phyloP scores from a whole-genome alignment of 2,329 filamentous ascomycete genomes.

The Fusarium tricinctum region DNA sequence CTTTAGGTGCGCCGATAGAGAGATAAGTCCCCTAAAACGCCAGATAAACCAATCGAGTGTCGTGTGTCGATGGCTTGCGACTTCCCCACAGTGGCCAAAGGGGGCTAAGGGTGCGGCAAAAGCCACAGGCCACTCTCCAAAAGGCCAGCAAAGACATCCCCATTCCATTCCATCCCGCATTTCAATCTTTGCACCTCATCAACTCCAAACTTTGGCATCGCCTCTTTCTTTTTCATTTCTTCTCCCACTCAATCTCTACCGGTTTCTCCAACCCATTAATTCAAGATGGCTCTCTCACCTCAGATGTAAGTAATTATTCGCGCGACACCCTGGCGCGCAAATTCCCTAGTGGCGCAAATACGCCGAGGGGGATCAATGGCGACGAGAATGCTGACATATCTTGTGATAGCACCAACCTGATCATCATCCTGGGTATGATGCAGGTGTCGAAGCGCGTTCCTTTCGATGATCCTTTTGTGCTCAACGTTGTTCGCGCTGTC shows the following conservation, averaged over 20 bases:
- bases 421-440: constrained; percentile 98
- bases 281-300: constrained; percentile 74
- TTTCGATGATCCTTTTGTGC: constrained; percentile 82
- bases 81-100: constrained; percentile 46
- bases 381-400: constrained; percentile 44
- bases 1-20: constrained; percentile 23
- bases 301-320: constrained; percentile 68
- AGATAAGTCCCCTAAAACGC: constrained; percentile 36
- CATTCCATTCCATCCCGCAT: constrained; percentile 40
- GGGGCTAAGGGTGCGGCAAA: constrained; percentile 40
- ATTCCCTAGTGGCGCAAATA: constrained; percentile 33
- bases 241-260: constrained; percentile 9
- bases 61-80: constrained; percentile 10
- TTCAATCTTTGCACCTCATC: constrained; percentile 31
- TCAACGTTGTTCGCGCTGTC: constrained; percentile 68
- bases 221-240: constrained; percentile 16
- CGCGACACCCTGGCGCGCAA: constrained; percentile 27
- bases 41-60: constrained; percentile 32
- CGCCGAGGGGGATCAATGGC: constrained; percentile 42
- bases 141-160: constrained; percentile 50
- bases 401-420: constrained; percentile 81
- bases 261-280: constrained; percentile 17
- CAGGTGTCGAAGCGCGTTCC: constrained; percentile 96
- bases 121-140: constrained; percentile 42
- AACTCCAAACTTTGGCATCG: constrained; percentile 23